Evolutionary conservation across 257 asterid genomes (phyloP), one percentile per base, ranked within the genome.

Genomic region (Gardenia jasminoides): DNA sequence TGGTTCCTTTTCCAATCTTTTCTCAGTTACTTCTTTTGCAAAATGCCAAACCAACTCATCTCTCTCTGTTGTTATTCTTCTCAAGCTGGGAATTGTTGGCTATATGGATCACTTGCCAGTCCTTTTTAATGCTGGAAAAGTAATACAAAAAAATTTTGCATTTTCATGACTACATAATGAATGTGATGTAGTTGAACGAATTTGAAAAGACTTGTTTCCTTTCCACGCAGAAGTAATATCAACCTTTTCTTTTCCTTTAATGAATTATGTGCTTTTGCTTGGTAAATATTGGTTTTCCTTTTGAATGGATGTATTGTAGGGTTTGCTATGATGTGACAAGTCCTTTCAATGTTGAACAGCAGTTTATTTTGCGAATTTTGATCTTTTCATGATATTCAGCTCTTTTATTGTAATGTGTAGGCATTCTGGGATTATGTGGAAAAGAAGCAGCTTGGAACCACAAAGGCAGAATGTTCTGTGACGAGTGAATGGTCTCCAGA

Each of bases 401-500:
- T 68, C 24, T 22, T 70, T 44, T 30, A 9, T 2, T 43, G 20
- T 54, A 56, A 61, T 82, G 75, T 82, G 76, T 86, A 95, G 99
- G 92, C 91, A 74, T 95, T 95, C 74, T 95, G 99, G 99, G 98
- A 95, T 81, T 93, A 91, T 81, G 67, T 58, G 64, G 97, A 93
- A 82, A 93, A 93, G 87, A 91, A 83, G 88, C 84, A 84, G 86
- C 82, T 95, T 66, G 97, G 92, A 67, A 85, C 82, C 76, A 89
- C 99, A 44, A 93, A 81, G 84, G 92, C 99, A 76, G 99, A 95
- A 92, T 88, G 91, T 75, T 95, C 99, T 50, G 99, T 95, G 83
- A 86, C 96, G 67, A 93, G 97, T 85, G 99, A 95, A 85, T 95
- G 99, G 99, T 95, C 99, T 67, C 96, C 99, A 17, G 97, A 93